phyloP scores from a whole-genome alignment of 768 basidiomycete genomes.

The Podaxis rugospora region DNA sequence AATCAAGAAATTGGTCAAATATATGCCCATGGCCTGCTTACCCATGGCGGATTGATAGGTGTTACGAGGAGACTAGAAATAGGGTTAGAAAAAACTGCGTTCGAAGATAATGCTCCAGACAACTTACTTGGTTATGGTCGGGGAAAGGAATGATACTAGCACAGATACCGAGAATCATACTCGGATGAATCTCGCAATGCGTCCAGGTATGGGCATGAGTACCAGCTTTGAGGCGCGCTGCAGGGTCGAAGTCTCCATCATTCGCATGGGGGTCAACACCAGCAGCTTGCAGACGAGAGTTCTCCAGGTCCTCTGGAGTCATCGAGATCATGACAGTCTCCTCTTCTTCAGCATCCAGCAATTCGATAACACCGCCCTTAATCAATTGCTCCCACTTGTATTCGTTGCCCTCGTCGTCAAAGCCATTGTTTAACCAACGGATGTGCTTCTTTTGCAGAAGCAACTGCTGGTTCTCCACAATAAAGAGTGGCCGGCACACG shows the following conservation, averaged over 20 bases:
- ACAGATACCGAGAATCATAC: constrained; percentile 98
- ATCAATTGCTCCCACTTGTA: constrained; percentile 85
- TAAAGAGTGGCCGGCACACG: constrained; percentile 95
- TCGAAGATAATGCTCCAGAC: not conserved
- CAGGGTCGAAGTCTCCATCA: constrained; percentile 77
- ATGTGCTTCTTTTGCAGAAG: constrained; percentile 82
- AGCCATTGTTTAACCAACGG: constrained; percentile 57
- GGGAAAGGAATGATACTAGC: constrained; percentile 99
- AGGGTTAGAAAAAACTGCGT: not conserved
- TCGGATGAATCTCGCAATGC: constrained; percentile 98
- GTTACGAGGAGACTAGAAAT: constrained; percentile 89
- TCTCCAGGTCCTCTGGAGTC: constrained; percentile 94
- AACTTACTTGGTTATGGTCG: constrained; percentile 92
- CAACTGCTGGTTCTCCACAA: constrained; percentile 89
- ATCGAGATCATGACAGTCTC: constrained; percentile 99
- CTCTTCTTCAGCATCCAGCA: constrained; percentile 97
- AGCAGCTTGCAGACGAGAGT: constrained; percentile 62
- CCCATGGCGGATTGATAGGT: constrained; percentile 99
- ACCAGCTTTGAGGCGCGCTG: constrained; percentile 82
- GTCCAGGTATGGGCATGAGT: constrained; percentile 92
- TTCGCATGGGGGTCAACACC: constrained; percentile 55
- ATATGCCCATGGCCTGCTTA: constrained; percentile 99
- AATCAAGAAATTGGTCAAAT: constrained; percentile 95
- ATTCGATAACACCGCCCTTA: constrained; percentile 85
- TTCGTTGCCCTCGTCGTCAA: constrained; percentile 55